Percentiles rank a stretch among this genome's conserved stretches.
These are phyloP conservation scores for Citrus hindsii DNA, from an alignment of 345 rosid genomes.

Conservation along the genomic window DNA sequence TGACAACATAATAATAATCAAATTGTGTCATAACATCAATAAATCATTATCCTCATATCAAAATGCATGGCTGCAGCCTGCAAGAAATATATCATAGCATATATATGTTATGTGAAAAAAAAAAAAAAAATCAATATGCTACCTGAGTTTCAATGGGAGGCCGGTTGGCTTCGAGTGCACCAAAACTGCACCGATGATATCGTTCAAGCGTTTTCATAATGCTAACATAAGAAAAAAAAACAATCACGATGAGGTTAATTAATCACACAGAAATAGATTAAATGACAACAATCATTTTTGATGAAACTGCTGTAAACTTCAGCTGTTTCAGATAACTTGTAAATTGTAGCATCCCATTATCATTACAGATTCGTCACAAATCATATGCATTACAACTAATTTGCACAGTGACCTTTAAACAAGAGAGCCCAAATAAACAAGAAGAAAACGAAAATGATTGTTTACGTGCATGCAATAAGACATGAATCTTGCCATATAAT, in stretches of 20 bases:
- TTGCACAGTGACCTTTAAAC: too few relatives aligned
- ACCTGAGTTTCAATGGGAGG: constrained; percentile 40
- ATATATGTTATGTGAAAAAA: not conserved
- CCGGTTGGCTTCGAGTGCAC: constrained; percentile 29
- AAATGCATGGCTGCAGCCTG: too few relatives aligned
- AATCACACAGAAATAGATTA: not conserved
- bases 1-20: not conserved
- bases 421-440: too few relatives aligned
- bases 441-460: too few relatives aligned
- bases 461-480: too few relatives aligned
- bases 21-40: too few relatives aligned
- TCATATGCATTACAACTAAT: too few relatives aligned
- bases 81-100: not conserved
- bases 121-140: not conserved
- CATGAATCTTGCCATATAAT: too few relatives aligned
- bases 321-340: not conserved
- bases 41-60: too few relatives aligned
- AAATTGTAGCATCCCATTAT: too few relatives aligned
- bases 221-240: constrained; percentile 17
- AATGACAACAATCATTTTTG: not conserved
- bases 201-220: constrained; percentile 44
- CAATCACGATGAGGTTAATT: not conserved
- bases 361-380: too few relatives aligned
- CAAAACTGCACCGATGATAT: constrained; percentile 47
- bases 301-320: not conserved